Evolutionary conservation across 1,139 yeast genomes (phyloP).

Genomic region (Yamadazyma songkhlaensis): DNA sequence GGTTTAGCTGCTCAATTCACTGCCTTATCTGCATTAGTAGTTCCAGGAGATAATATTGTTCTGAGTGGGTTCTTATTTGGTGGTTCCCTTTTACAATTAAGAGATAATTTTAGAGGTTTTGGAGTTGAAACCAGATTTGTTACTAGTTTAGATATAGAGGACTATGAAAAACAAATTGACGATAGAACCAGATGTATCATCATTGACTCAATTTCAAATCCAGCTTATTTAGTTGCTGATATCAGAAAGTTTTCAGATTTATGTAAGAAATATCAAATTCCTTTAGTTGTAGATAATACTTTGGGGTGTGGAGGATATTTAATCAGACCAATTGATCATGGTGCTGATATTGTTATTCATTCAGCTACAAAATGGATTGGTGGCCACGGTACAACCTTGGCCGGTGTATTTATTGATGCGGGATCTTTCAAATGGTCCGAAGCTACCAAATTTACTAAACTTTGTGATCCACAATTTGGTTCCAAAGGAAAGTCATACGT

Average conservation of each 20-base stretch:
- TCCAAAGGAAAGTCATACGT: slow-evolving; percentile 81
- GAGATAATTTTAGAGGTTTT: slow-evolving; percentile 80
- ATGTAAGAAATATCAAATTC: slow-evolving; percentile 84
- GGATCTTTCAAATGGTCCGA: slow-evolving; percentile 90
- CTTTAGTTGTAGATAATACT: slow-evolving; percentile 92
- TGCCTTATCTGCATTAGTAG: slow-evolving; percentile 80
- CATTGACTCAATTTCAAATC: slow-evolving; percentile 89
- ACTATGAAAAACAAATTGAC: slow-evolving; percentile 70
- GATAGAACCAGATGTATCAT: slow-evolving; percentile 83
- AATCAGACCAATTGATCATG: slow-evolving; percentile 77
- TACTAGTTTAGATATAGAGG: slow-evolving; percentile 66
- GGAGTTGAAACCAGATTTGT: slow-evolving; percentile 85
- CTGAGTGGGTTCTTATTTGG: slow-evolving; percentile 86
- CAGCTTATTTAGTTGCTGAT: slow-evolving; percentile 87
- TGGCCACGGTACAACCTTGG: slow-evolving; percentile 93
- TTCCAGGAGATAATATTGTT: slow-evolving; percentile 81
- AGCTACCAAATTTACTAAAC: slow-evolving; percentile 85
- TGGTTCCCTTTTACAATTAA: slow-evolving; percentile 92
- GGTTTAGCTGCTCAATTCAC: slow-evolving; percentile 93
- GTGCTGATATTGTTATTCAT: slow-evolving; percentile 80
- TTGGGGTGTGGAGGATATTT: slow-evolving; percentile 95
- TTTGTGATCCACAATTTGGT: slow-evolving; percentile 65
- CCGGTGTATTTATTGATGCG: slow-evolving; percentile 82
- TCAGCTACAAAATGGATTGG: slow-evolving; percentile 98
- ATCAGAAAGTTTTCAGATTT: slow-evolving; percentile 69